Percentiles rank a stretch among this genome's conserved stretches.
Evolutionary conservation across 164 flowering plant genomes (phyloP).

Genomic region (Magnolia officinalis): DNA sequence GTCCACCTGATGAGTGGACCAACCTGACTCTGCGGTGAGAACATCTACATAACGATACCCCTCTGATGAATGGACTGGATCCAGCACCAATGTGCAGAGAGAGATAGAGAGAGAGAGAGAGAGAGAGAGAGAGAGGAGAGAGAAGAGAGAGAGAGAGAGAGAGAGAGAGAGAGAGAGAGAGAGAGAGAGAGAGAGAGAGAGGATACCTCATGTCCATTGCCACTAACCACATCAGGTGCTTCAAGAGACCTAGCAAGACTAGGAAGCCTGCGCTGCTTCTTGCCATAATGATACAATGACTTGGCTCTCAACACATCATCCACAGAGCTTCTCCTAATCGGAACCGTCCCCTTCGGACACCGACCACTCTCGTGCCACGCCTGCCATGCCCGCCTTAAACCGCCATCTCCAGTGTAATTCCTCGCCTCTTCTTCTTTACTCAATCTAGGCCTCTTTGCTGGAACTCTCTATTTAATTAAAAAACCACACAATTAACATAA

Average conservation of each 20-base stretch:
- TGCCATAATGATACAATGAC: slow-evolving; percentile 80
- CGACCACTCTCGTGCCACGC: slow-evolving; percentile 77
- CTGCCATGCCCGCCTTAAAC: slow-evolving; percentile 56
- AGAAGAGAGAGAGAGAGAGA: neutral
- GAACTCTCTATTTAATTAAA: slow-evolving; percentile 8
- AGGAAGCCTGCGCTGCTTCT: slow-evolving; percentile 34
- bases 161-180: neutral
- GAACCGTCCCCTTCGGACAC: slow-evolving; percentile 86
- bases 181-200: neutral
- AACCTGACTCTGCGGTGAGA: too few species aligned
- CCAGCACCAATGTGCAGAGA: neutral
- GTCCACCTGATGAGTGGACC: too few species aligned
- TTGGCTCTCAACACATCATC: slow-evolving; percentile 84
- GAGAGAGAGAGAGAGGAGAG: neutral
- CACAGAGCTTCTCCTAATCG: slow-evolving; percentile 71
- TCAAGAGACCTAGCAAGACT: slow-evolving; percentile 29
- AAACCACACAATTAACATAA: neutral
- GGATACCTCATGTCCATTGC: slow-evolving; percentile 87
- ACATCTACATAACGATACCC: too few species aligned
- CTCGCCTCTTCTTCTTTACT: slow-evolving; percentile 4
- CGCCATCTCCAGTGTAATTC: neutral
- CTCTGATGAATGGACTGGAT: too few species aligned
- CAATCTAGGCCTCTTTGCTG: slow-evolving; percentile 10
- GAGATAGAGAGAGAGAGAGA: neutral
- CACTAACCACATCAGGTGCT: slow-evolving; percentile 82